These are phyloP conservation scores for Medicago truncatula DNA, from an alignment of 306 rosid species.

Conservation along the genomic window MtrunA17r5.0-ANR NC_053044.1:53520001-53520500, in stretches of 20 bases:
- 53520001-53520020: constrained; percentile 96
- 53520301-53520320: constrained; percentile 95
- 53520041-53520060: constrained; percentile 67
- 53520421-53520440: constrained; percentile 93
- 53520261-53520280: constrained; percentile 29
- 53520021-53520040: constrained; percentile 88
- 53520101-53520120: constrained; percentile 77
- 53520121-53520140: constrained; percentile 33
- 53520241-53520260: constrained; percentile 27
- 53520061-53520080: constrained; percentile 82
- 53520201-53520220: constrained; percentile 31
- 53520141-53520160: constrained; percentile 34
- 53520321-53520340: constrained; percentile 92
- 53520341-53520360: constrained; percentile 86
- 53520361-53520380: constrained; percentile 92
- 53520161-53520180: constrained; percentile 35
- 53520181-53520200: not conserved
- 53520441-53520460: constrained; percentile 68
- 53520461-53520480: constrained; percentile 47
- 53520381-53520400: constrained; percentile 91
- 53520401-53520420: constrained; percentile 77
- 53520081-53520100: constrained; percentile 85
- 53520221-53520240: not conserved
- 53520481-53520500: constrained; percentile 36
- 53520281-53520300: constrained; percentile 98